phyloP scores from a whole-genome alignment of 2,329 filamentous ascomycete genomes.

The Emericellopsis cladophorae region DNA sequence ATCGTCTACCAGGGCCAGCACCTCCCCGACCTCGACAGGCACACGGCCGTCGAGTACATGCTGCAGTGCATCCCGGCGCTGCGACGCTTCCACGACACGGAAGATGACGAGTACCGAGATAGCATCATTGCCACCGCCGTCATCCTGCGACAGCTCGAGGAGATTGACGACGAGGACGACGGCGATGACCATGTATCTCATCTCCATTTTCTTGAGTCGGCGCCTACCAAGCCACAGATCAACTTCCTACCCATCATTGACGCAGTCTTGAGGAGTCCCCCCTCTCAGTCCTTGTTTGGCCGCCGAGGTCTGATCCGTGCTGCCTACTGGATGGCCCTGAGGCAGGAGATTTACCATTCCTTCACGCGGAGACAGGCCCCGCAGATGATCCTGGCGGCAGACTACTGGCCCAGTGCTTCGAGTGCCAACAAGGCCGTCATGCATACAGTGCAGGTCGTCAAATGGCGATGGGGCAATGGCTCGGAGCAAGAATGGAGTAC shows the following conservation, averaged over 20 bases:
- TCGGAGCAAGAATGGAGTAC: slow-evolving; percentile 21
- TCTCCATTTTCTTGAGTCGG: not conserved
- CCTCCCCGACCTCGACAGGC: slow-evolving; percentile 18
- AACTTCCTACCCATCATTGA: slow-evolving; percentile 28
- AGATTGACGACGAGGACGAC: slow-evolving; percentile 22
- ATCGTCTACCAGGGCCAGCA: slow-evolving; percentile 24
- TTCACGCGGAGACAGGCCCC: slow-evolving; percentile 23
- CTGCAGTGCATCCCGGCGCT: slow-evolving; percentile 25
- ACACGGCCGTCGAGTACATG: slow-evolving; percentile 26
- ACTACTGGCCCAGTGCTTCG: slow-evolving; percentile 19
- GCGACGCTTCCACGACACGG: slow-evolving; percentile 20
- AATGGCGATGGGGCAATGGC: slow-evolving; percentile 25
- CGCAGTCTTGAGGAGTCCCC: slow-evolving; percentile 21
- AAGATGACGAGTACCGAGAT: slow-evolving; percentile 24
- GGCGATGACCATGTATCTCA: not conserved
- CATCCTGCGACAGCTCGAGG: slow-evolving; percentile 25
- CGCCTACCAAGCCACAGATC: not conserved
- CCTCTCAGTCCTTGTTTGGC: slow-evolving; percentile 21
- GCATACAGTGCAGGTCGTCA: slow-evolving; percentile 26
- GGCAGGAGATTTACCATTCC: slow-evolving; percentile 27
- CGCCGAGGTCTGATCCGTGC: slow-evolving; percentile 22
- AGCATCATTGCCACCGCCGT: slow-evolving; percentile 26
- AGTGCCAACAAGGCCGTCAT: slow-evolving; percentile 25
- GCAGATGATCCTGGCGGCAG: slow-evolving; percentile 19
- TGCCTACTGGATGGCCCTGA: slow-evolving; percentile 26